phyloP scores from a whole-genome alignment of 176 grass and related monocot species.

The Rhynchospora pubera region DNA sequence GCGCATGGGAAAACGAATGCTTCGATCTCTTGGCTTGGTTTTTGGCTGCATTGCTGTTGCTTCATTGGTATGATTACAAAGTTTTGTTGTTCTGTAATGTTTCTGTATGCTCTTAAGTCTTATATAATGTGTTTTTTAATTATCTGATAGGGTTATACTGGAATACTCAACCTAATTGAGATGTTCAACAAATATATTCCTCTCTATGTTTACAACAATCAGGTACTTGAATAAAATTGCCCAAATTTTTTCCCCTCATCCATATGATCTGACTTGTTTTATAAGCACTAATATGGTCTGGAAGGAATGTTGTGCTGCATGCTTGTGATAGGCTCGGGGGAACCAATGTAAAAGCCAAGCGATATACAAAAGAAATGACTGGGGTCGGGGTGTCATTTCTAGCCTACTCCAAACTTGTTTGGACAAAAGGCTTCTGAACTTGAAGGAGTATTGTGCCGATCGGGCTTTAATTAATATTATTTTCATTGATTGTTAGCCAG shows the following conservation, averaged over 20 bases:
- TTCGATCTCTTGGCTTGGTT: constrained; percentile 78
- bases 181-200: constrained; percentile 29
- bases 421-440: too few species aligned
- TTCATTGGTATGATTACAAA: constrained; percentile 36
- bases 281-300: background rate
- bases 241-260: background rate
- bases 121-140: background rate
- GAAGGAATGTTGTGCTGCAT: background rate
- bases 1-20: constrained; percentile 84
- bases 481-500: too few species aligned
- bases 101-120: constrained; percentile 18
- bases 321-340: too few species aligned
- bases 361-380: too few species aligned
- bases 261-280: background rate
- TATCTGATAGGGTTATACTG: constrained; percentile 35
- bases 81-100: constrained; percentile 8
- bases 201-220: constrained; percentile 41
- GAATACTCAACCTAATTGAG: constrained; percentile 38
- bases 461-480: background rate
- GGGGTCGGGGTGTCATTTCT: too few species aligned
- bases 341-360: too few species aligned
- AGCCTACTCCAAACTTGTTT: too few species aligned
- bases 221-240: constrained; percentile 38
- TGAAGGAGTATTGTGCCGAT: background rate
- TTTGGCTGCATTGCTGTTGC: constrained; percentile 73